Percentiles rank a stretch among this genome's conserved stretches.
These are phyloP conservation scores for Eucalyptus erythrocorys DNA, from an alignment of 345 rosid genomes.

Conservation along the genomic window DNA sequence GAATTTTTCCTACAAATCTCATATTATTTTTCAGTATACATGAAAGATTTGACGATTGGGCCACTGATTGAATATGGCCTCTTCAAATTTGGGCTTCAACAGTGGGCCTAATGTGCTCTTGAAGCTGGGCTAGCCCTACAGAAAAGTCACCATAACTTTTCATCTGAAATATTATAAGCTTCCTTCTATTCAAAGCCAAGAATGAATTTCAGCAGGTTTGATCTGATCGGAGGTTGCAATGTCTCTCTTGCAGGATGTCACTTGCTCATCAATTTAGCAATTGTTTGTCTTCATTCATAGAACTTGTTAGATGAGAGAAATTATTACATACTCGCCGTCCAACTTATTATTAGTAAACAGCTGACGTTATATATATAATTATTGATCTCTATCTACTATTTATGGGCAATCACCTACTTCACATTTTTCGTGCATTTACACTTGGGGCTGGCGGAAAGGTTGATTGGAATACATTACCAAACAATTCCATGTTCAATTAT, in stretches of 20 bases:
- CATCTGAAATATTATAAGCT: background rate
- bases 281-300: background rate
- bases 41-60: background rate
- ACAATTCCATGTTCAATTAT: background rate
- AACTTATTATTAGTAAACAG: rapidly evolving
- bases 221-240: background rate
- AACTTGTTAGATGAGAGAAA: background rate
- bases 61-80: background rate
- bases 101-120: background rate
- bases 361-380: background rate
- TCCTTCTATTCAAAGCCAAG: background rate
- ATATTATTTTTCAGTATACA: background rate
- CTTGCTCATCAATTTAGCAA: background rate
- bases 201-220: background rate
- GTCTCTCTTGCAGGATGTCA: background rate
- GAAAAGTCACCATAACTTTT: background rate
- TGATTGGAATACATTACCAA: background rate
- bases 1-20: background rate
- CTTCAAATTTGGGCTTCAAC: background rate
- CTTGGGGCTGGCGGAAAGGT: background rate
- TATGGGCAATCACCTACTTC: background rate
- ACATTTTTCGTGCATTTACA: background rate
- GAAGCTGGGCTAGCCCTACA: background rate
- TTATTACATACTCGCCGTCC: background rate
- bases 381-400: background rate